Evolutionary conservation across 2,329 filamentous ascomycete species (phyloP), one percentile per base, ranked within the genome.

Genomic region (Arthroderma sp.): DNA sequence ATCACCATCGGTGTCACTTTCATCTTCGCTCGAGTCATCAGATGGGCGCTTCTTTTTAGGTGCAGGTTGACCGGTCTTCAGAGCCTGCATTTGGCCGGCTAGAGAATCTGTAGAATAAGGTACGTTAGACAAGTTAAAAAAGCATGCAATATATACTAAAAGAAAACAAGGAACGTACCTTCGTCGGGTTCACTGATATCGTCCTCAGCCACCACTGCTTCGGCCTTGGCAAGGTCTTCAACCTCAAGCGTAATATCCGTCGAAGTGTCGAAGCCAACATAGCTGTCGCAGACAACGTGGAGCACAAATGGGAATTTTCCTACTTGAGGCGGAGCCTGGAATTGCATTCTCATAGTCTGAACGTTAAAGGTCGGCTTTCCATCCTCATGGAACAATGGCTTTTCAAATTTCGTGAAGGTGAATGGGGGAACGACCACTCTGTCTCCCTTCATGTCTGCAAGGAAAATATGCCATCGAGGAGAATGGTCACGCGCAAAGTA

Each of bases 121-220:
- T 55, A 47, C 55, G 52, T 48, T 46, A 48, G 43, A 47, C 64
- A 52, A 64, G 57, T 36, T 46, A 36, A 29, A 42, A 39, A 39
- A 28, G 27, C 43, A 11, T 7, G 6, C 27, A 4, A 11, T 34
- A 11, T 3, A 9, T 45, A 22, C 9, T 10, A 29, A 15, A 41
- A 36, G 40, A 47, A 32, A 29, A 37, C 41, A 38, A 42, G 32
- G 38, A 42, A 71, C 81, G 71, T 74, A 94, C 91, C 91, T 72
- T 98, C 91, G 51, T 96, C 91, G 32, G 93, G 91, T 63, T 98
- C 91, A 60, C 85, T 94, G 53, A 98, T 98, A 47, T 98, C 91
- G 56, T 94, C 91, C 53, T 95, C 87, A 40, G 80, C 83, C 43
- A 78, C 77, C 59, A 94, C 80, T 53, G 82, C 77, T 15, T 77